Conservation (phyloP, 1,139 yeast species). For the Pichia sp. region DNA sequence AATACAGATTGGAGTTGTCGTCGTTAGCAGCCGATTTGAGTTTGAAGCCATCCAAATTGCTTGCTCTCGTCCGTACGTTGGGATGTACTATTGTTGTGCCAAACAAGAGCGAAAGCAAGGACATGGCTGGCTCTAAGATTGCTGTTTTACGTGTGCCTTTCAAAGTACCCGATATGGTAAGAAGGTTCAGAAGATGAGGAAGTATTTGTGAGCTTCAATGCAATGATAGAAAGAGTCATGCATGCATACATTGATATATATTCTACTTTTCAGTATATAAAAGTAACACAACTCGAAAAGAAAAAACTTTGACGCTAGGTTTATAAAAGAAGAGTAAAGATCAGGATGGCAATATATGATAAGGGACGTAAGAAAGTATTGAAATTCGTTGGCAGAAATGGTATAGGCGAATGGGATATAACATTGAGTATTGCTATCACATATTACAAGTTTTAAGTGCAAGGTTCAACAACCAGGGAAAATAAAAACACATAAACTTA, state of each 20-base stretch:
- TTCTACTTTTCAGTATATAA: not conserved
- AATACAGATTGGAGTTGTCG: conserved; percentile 67
- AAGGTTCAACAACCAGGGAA: not conserved
- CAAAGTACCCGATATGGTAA: conserved; percentile 77
- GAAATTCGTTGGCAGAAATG: too few species aligned
- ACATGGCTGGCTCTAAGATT: conserved; percentile 63
- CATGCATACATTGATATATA: not conserved
- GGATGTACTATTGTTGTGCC: conserved; percentile 80
- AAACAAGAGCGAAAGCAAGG: conserved; percentile 78
- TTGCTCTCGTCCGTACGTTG: conserved; percentile 66
- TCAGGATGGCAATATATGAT: not conserved
- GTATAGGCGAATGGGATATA: not conserved
- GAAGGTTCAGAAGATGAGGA: conserved; percentile 37
- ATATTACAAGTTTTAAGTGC: too few species aligned
- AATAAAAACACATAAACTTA: not conserved
- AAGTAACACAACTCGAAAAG: not conserved
- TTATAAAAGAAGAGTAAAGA: not conserved
- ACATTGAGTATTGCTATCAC: not conserved
- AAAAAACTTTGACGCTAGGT: not conserved
- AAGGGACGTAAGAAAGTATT: not conserved
- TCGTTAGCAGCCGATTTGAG: conserved; percentile 85
- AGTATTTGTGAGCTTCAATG: not conserved
- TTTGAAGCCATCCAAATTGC: conserved; percentile 71
- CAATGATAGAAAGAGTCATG: too few species aligned
- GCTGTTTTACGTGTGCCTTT: conserved; percentile 87